Percentiles rank a stretch among this genome's conserved stretches.
Conservation (phyloP, 176 grass and related monocot genomes). For the Typha latifolia region DNA sequence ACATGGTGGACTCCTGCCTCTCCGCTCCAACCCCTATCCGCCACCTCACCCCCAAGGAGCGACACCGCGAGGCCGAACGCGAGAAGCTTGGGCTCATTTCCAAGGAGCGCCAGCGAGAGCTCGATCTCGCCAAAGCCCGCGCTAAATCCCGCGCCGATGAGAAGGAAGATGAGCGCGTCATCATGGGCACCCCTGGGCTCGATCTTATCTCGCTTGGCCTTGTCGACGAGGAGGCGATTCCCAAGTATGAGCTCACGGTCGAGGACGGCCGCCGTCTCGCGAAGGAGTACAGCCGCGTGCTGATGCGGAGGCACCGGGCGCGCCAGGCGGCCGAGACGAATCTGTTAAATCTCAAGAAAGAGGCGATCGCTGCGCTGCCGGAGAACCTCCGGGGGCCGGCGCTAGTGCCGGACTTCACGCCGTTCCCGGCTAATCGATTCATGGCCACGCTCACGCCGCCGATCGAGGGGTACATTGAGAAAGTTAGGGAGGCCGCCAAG, state of each 20-base stretch:
- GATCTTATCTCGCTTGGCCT: constrained; percentile 78
- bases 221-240: constrained; percentile 74
- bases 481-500: constrained; percentile 55
- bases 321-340: constrained; percentile 58
- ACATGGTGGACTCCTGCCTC: constrained; percentile 64
- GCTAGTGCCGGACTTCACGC: constrained; percentile 60
- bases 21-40: constrained; percentile 51
- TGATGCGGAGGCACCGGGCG: constrained; percentile 68
- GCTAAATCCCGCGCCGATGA: constrained; percentile 37
- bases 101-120: constrained; percentile 69
- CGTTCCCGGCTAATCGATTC: constrained; percentile 66
- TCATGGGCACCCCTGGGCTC: constrained; percentile 55
- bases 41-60: constrained; percentile 44
- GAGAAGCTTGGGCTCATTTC: constrained; percentile 79
- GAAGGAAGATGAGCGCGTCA: constrained; percentile 27
- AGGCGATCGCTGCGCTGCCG: constrained; percentile 59
- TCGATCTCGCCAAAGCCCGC: constrained; percentile 57
- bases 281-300: constrained; percentile 71
- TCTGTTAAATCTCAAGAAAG: constrained; percentile 63
- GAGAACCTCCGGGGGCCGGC: constrained; percentile 58
- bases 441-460: constrained; percentile 87
- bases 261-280: constrained; percentile 64
- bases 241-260: constrained; percentile 63
- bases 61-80: constrained; percentile 53
- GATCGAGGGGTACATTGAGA: constrained; percentile 80